Evolutionary conservation across 768 basidiomycete genomes (phyloP), one percentile per base, ranked within the genome.

Genomic region (Dentipellis sp.): DNA sequence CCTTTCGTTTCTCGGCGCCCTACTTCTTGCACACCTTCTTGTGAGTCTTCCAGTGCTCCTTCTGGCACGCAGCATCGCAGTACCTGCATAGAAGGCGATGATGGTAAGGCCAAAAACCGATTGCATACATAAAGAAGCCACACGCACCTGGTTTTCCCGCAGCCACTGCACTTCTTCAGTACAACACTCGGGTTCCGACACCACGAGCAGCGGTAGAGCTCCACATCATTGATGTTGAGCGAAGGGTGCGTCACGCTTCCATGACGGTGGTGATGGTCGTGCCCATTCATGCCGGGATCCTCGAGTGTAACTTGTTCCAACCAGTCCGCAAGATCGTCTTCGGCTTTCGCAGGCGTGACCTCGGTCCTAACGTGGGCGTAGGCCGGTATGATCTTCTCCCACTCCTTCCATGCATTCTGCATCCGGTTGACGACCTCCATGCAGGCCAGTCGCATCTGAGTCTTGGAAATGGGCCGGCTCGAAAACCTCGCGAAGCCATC

Each of bases 101-200:
- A n/a, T 50, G 12, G 39, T 50, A 21, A 12, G 4, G 8, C 29
- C 29, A 29, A 3, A 29, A 6, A 29, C 29, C 6, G 29, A 39
- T 17, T 0, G 21, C 45, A 42, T 39, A 48, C 9, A 35, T 22
- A 16, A 29, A n/a, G 4, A n/a, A n/a, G 4, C 10, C 34, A 45
- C 9, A 58, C 61, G 19, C 47, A 75, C 76, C 75, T 74, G 10
- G 74, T 68, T 54, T 68, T 71, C 22, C 62, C 69, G 53, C 78
- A 79, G 2, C 74, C 71, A 4, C 67, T 64, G 58, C 82, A 83
- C 65, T 79, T 83, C 59, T 74, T 73, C 49, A 83, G 64, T 7
- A 73, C 72, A 0, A 79, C 81, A 51, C 79, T 84, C 6, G 83
- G 82, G 56, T 84, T 85, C 6, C 77, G 73, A 58, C 84, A 86